phyloP scores from a whole-genome alignment of 2,329 filamentous ascomycete species.

The Alternaria angustiovoidea region DNA sequence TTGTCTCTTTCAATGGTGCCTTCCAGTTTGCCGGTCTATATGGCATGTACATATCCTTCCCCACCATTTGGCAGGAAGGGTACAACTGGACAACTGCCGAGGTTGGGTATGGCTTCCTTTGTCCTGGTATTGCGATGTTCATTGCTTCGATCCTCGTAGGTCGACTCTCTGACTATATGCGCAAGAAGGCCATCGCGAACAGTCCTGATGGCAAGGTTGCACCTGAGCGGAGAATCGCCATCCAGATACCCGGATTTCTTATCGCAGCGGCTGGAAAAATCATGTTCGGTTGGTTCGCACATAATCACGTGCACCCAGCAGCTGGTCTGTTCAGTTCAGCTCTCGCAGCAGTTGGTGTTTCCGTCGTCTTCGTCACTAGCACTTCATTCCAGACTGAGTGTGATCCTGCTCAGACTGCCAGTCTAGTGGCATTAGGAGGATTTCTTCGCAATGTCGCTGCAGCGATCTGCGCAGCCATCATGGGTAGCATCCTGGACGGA shows the following conservation, averaged over 20 bases:
- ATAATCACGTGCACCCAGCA: slow-evolving; percentile 29
- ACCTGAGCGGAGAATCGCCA: slow-evolving; percentile 52
- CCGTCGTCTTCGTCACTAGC: slow-evolving; percentile 53
- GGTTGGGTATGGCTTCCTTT: slow-evolving; percentile 51
- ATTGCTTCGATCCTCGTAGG: slow-evolving; percentile 51
- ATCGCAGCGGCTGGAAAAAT: slow-evolving; percentile 49
- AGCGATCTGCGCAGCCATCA: slow-evolving; percentile 51
- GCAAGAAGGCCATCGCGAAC: slow-evolving; percentile 37
- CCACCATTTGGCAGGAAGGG: slow-evolving; percentile 30
- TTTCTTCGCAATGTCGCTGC: slow-evolving; percentile 54
- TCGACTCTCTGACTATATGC: slow-evolving; percentile 50
- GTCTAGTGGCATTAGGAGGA: slow-evolving; percentile 53
- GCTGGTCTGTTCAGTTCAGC: not conserved
- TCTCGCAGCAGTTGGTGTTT: slow-evolving; percentile 39
- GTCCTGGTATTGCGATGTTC: slow-evolving; percentile 44
- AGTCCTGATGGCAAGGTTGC: slow-evolving; percentile 36
- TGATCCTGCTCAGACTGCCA: slow-evolving; percentile 51
- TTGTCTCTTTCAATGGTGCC: slow-evolving; percentile 40
- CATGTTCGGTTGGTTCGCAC: slow-evolving; percentile 55
- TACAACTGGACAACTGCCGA: slow-evolving; percentile 49
- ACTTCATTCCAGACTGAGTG: slow-evolving; percentile 55
- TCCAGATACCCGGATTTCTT: slow-evolving; percentile 54
- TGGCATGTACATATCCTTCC: slow-evolving; percentile 37
- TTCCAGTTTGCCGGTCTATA: slow-evolving; percentile 41
- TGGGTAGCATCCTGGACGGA: slow-evolving; percentile 42